Conservation (phyloP, 164 flowering plant genomes). For the Cinnamomum micranthum region DNA sequence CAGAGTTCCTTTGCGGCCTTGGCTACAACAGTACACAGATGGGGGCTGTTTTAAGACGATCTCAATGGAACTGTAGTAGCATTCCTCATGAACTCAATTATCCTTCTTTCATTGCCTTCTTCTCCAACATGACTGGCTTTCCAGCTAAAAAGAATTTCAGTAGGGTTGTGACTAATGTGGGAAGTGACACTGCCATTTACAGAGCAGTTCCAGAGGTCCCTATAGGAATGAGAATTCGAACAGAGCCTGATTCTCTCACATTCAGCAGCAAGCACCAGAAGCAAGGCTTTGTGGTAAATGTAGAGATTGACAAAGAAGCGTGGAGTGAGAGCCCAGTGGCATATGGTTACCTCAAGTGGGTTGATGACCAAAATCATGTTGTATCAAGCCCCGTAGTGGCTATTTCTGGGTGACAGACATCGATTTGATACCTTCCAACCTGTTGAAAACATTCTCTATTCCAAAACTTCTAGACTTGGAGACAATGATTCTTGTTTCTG, state of each 20-base stretch:
- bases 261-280: constrained; percentile 7
- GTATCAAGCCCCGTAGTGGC: constrained; percentile 31
- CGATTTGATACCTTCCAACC: not conserved
- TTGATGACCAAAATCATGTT: constrained; percentile 21
- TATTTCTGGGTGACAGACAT: not conserved
- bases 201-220: constrained; percentile 19
- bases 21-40: constrained; percentile 39
- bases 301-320: constrained; percentile 18
- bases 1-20: constrained; percentile 37
- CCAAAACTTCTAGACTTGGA: too few relatives aligned
- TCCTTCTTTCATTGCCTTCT: constrained; percentile 25
- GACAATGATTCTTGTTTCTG: too few relatives aligned
- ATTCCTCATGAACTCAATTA: constrained; percentile 9
- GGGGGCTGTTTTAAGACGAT: not conserved
- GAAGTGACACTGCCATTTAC: constrained; percentile 11
- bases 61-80: not conserved
- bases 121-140: constrained; percentile 18
- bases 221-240: constrained; percentile 23
- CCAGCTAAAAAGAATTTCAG: constrained; percentile 16
- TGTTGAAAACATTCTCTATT: too few relatives aligned
- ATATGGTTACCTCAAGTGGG: constrained; percentile 26
- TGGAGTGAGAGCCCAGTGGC: not conserved
- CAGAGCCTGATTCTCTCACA: constrained; percentile 16
- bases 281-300: constrained; percentile 11
- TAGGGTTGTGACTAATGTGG: constrained; percentile 30